Conservation (phyloP, 129 eudicot species). For the Chrysanthemum seticuspe region DNA sequence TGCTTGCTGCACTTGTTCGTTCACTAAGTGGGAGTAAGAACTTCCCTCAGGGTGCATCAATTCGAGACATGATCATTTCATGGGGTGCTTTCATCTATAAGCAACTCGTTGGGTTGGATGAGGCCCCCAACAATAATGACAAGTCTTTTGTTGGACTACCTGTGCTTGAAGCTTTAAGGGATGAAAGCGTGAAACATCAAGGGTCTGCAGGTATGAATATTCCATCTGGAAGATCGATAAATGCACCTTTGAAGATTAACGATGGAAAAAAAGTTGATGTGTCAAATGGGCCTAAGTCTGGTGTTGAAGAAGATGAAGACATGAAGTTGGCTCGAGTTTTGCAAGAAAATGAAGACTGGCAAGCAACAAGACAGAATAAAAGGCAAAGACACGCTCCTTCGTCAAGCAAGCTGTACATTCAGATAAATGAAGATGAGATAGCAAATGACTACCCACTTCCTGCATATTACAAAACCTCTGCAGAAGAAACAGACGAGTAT, state of each 20-base stretch:
- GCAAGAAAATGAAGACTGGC: slow-evolving; percentile 74
- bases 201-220: slow-evolving; percentile 16
- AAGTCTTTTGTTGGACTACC: slow-evolving; percentile 49
- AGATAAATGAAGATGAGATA: slow-evolving; percentile 76
- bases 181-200: slow-evolving; percentile 43
- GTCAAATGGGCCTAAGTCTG: slow-evolving; percentile 21
- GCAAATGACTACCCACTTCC: slow-evolving; percentile 80
- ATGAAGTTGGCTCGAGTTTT: slow-evolving; percentile 59
- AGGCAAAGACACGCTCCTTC: slow-evolving; percentile 34
- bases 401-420: slow-evolving; percentile 53
- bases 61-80: slow-evolving; percentile 57
- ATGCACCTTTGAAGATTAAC: slow-evolving; percentile 37
- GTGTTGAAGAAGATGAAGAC: slow-evolving; percentile 59
- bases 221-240: slow-evolving; percentile 10
- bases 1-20: slow-evolving; percentile 61
- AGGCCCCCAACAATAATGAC: slow-evolving; percentile 43
- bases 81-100: slow-evolving; percentile 70
- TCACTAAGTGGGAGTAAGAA: slow-evolving; percentile 58
- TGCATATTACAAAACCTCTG: slow-evolving; percentile 62
- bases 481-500: slow-evolving; percentile 71
- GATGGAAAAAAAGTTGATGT: slow-evolving; percentile 37
- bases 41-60: slow-evolving; percentile 54
- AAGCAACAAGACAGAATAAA: slow-evolving; percentile 48
- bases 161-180: slow-evolving; percentile 58
- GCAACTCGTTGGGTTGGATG: slow-evolving; percentile 74